Percentiles rank a stretch among this genome's conserved stretches.
Evolutionary conservation across 2,329 filamentous ascomycete species (phyloP).

Genomic region (Sporothrix mexicana): DNA sequence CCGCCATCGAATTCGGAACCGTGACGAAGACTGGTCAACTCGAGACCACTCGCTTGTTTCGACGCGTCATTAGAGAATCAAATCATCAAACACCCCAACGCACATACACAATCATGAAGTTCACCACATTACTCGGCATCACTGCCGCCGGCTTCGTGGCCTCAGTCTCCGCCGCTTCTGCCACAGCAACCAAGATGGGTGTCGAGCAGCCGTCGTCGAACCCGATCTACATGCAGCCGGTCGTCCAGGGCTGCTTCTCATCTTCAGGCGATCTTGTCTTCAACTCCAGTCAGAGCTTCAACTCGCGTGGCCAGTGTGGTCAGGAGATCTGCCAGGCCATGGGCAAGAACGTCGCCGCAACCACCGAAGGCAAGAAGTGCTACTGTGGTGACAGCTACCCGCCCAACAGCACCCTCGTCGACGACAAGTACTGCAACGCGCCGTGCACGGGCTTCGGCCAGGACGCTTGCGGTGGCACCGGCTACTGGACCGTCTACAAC

Average conservation of each 20-base stretch:
- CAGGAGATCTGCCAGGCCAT: conserved; percentile 48
- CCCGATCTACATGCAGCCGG: conserved; percentile 48
- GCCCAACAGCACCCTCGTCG: conserved; percentile 57
- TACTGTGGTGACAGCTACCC: conserved; percentile 76
- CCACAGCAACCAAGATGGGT: conserved; percentile 36
- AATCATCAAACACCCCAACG: not conserved
- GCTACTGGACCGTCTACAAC: conserved; percentile 58
- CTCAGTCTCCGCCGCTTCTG: conserved; percentile 25
- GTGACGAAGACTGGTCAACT: not conserved
- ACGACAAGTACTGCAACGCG: conserved; percentile 66
- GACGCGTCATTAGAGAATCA: conserved; percentile 16
- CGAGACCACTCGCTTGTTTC: not conserved
- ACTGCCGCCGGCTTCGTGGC: conserved; percentile 33
- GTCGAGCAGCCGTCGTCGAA: conserved; percentile 48
- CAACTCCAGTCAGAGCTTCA: conserved; percentile 42
- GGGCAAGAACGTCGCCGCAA: conserved; percentile 64
- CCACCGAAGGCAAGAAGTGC: conserved; percentile 68
- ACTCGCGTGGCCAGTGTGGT: conserved; percentile 53
- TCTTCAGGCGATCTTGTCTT: conserved; percentile 49
- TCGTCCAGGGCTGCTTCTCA: conserved; percentile 59
- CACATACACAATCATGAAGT: conserved; percentile 35
- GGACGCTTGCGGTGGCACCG: conserved; percentile 68
- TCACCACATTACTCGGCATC: conserved; percentile 34
- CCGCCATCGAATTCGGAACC: not conserved
- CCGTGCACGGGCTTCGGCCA: conserved; percentile 67